Percentiles rank a stretch among this genome's conserved stretches.
phyloP scores from a whole-genome alignment of 1,139 yeast species.

The Candida sp. region DNA sequence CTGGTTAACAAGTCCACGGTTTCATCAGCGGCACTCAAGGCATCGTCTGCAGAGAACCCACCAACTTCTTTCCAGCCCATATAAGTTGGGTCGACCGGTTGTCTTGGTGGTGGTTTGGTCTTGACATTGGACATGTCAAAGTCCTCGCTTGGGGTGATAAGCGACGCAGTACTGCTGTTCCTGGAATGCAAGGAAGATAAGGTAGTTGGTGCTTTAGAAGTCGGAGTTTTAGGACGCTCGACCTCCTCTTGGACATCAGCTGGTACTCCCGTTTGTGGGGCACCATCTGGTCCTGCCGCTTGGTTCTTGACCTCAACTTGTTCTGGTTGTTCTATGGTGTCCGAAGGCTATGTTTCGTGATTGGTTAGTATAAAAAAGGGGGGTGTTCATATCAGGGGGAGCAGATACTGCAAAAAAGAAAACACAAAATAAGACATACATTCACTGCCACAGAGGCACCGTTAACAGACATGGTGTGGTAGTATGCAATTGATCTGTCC shows the following conservation, averaged over 20 bases:
- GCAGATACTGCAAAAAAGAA: background rate
- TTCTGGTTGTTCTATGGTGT: slow-evolving; percentile 12
- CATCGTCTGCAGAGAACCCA: slow-evolving; percentile 76
- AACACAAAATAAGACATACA: background rate
- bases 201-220: background rate
- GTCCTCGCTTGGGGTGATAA: slow-evolving; percentile 32
- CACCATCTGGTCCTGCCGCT: slow-evolving; percentile 10
- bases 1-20: slow-evolving; percentile 66
- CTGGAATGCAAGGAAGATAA: slow-evolving; percentile 4
- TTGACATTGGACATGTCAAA: slow-evolving; percentile 37
- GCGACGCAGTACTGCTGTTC: slow-evolving; percentile 2
- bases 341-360: slow-evolving; percentile 12
- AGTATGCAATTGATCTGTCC: no score
- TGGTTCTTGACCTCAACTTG: slow-evolving; percentile 14
- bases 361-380: background rate
- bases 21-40: slow-evolving; percentile 70
- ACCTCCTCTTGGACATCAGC: no score
- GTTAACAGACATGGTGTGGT: background rate
- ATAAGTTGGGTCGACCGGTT: slow-evolving; percentile 64
- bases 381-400: no score
- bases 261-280: background rate
- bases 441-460: background rate
- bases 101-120: slow-evolving; percentile 52
- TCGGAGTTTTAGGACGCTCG: background rate
- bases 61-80: slow-evolving; percentile 97